phyloP scores from a whole-genome alignment of 345 rosid species.

The Luvunga scandens region DNA sequence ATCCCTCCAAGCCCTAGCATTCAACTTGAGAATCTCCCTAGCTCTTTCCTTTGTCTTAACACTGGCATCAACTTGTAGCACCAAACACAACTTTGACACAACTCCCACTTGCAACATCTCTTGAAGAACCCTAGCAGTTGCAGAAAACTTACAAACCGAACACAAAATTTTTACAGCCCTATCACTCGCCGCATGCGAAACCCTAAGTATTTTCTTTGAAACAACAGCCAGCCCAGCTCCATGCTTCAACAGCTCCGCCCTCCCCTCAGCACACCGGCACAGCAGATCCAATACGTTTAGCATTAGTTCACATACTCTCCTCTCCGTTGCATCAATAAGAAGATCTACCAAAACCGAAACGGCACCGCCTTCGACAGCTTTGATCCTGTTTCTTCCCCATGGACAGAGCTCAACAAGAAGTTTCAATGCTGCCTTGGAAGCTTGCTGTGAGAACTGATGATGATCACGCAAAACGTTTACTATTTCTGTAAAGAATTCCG shows the following conservation, averaged over 20 bases:
- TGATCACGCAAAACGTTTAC: conserved; percentile 38
- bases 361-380: conserved; percentile 43
- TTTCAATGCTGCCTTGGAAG: conserved; percentile 45
- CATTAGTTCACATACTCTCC: conserved; percentile 38
- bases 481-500: conserved; percentile 35
- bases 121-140: conserved; percentile 41
- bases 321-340: conserved; percentile 41
- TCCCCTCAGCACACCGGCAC: conserved; percentile 57
- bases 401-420: conserved; percentile 39
- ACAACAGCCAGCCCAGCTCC: conserved; percentile 57
- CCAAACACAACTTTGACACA: conserved; percentile 56
- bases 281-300: conserved; percentile 39
- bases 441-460: conserved; percentile 48
- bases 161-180: conserved; percentile 49
- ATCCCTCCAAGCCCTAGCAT: conserved; percentile 54
- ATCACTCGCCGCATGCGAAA: conserved; percentile 47
- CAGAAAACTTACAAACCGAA: conserved; percentile 46
- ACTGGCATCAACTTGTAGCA: conserved; percentile 39
- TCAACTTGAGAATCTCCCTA: conserved; percentile 46
- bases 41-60: conserved; percentile 48
- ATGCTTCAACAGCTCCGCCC: conserved; percentile 56
- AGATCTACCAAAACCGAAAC: conserved; percentile 37
- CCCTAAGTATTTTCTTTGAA: conserved; percentile 61
- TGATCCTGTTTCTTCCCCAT: conserved; percentile 64
- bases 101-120: conserved; percentile 64